Evolutionary conservation across 2,329 filamentous ascomycete species (phyloP).

Genomic region (Penicillium thymicola): DNA sequence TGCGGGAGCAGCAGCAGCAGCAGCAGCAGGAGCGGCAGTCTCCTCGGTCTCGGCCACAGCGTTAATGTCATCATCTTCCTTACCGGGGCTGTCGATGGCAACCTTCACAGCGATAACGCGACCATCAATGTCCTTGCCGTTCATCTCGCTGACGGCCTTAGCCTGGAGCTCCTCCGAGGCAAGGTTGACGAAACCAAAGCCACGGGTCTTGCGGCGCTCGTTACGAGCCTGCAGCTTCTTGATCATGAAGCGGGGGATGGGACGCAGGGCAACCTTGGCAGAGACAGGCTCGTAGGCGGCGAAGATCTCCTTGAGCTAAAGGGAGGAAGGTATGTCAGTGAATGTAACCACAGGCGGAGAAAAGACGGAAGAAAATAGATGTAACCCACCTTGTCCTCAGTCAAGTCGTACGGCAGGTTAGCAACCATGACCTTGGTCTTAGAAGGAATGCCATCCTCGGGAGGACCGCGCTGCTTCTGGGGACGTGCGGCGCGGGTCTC

Average conservation of each 20-base stretch:
- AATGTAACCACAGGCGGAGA: not conserved
- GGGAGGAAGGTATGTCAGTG: slow-evolving; percentile 26
- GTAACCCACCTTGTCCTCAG: slow-evolving; percentile 81
- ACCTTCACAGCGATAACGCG: slow-evolving; percentile 99
- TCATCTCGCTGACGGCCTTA: slow-evolving; percentile 97
- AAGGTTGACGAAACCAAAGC: slow-evolving; percentile 96
- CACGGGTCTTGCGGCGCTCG: slow-evolving; percentile 97
- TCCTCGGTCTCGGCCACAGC: slow-evolving; percentile 47
- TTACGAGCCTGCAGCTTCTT: slow-evolving; percentile 99
- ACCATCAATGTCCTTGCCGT: slow-evolving; percentile 97
- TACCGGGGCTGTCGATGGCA: slow-evolving; percentile 98
- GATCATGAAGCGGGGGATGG: slow-evolving; percentile 99
- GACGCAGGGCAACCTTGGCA: slow-evolving; percentile 97
- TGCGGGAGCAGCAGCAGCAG: slow-evolving; percentile 31
- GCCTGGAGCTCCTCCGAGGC: slow-evolving; percentile 93
- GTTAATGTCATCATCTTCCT: slow-evolving; percentile 76
- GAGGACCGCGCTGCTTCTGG: slow-evolving; percentile 84
- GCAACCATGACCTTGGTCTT: slow-evolving; percentile 99
- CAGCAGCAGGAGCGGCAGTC: slow-evolving; percentile 38
- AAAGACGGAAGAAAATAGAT: not conserved
- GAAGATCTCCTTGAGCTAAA: slow-evolving; percentile 95
- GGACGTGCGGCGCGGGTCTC: slow-evolving; percentile 51
- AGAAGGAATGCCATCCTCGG: slow-evolving; percentile 94
- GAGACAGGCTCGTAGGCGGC: slow-evolving; percentile 85
- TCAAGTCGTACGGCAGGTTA: slow-evolving; percentile 97